These are phyloP conservation scores for Xylaria sp. DNA, from an alignment of 2,329 filamentous ascomycete genomes.

Conservation along the genomic window DNA sequence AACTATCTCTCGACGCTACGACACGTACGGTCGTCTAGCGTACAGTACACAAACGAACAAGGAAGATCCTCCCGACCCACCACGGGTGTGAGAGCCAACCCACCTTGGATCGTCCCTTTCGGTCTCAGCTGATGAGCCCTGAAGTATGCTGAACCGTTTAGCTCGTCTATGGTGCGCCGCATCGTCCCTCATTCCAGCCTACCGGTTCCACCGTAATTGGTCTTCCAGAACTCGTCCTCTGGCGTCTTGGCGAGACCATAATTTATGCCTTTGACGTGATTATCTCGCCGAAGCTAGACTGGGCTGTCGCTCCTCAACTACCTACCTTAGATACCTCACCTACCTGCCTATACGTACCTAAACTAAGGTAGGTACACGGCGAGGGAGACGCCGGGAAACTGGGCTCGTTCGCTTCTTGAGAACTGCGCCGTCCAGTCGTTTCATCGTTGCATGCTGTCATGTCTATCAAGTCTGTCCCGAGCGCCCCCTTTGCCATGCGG, in stretches of 20 bases:
- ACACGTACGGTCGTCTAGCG: background rate
- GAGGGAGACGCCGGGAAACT: slow-evolving; percentile 1
- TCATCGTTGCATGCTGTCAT: slow-evolving; percentile 17
- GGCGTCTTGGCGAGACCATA: slow-evolving; percentile 37
- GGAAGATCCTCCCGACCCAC: slow-evolving; percentile 24
- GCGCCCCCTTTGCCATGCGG: slow-evolving; percentile 14
- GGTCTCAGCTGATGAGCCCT: slow-evolving; percentile 31
- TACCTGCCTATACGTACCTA: too few species aligned
- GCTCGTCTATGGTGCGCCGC: slow-evolving; percentile 30
- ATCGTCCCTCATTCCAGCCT: slow-evolving; percentile 25
- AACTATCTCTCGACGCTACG: background rate
- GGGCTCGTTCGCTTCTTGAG: slow-evolving; percentile 30
- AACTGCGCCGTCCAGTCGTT: slow-evolving; percentile 16
- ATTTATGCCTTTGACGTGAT: slow-evolving; percentile 30
- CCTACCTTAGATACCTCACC: too few species aligned
- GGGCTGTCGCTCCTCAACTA: slow-evolving; percentile 13
- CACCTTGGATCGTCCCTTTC: slow-evolving; percentile 18
- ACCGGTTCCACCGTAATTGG: slow-evolving; percentile 37
- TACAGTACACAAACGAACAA: slow-evolving; percentile 2
- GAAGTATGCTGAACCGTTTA: slow-evolving; percentile 20
- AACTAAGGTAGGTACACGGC: background rate
- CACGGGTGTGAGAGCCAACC: slow-evolving; percentile 8
- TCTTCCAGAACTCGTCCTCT: slow-evolving; percentile 40
- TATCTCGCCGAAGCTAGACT: slow-evolving; percentile 15
- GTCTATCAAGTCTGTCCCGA: slow-evolving; percentile 15